Conservation (phyloP, 306 rosid species). For the Prunus campanulata region DNA sequence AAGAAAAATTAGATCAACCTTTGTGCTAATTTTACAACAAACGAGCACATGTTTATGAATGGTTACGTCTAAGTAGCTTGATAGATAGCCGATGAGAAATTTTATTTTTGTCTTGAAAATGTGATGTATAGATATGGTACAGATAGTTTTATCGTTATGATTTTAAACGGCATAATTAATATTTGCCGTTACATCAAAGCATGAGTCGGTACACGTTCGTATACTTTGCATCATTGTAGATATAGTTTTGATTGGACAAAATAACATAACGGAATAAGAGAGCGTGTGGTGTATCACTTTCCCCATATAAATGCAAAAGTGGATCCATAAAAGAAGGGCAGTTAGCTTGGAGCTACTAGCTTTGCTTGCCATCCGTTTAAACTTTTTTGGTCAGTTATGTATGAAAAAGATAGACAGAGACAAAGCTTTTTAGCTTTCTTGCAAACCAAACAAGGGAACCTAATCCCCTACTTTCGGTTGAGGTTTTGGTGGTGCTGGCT, state of each 20-base stretch:
- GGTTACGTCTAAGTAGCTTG: no score
- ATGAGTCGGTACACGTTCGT: no score
- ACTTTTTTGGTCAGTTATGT: constrained; percentile 16
- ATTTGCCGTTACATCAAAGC: background rate
- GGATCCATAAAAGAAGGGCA: constrained; percentile 34
- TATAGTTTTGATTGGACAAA: background rate
- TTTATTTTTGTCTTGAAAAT: background rate
- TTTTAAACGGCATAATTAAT: background rate
- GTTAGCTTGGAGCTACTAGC: constrained; percentile 11
- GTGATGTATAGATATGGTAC: background rate
- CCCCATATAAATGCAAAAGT: constrained; percentile 3
- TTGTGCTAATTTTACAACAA: no score
- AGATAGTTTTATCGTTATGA: background rate
- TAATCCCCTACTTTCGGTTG: constrained; percentile 35
- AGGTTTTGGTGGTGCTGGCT: constrained; percentile 25
- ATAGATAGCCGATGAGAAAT: no score
- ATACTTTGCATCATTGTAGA: background rate
- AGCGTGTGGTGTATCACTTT: constrained; percentile 14
- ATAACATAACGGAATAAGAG: background rate
- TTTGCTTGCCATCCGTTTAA: constrained; percentile 29
- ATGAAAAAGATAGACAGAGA: constrained; percentile 26
- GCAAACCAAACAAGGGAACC: constrained; percentile 33
- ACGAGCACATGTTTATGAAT: no score
- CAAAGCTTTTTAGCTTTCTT: constrained; percentile 26
- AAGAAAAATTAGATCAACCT: no score